Conservation (phyloP, 306 rosid species). For the Canavalia ensiformis region DNA sequence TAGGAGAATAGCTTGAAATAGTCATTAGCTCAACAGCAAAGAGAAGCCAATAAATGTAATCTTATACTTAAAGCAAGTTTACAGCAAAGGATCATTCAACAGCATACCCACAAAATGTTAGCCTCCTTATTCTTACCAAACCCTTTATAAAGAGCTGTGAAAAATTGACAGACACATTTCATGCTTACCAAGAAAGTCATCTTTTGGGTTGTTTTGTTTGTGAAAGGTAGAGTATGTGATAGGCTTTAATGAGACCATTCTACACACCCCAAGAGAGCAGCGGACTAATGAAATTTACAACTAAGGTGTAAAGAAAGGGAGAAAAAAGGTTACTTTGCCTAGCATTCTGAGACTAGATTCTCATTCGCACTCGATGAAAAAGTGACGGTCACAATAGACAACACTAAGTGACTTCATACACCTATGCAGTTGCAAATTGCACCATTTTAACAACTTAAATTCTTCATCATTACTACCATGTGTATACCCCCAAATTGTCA, state of each 20-base stretch:
- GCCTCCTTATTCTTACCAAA: background rate
- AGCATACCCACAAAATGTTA: slow-evolving; percentile 31
- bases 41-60: slow-evolving; percentile 18
- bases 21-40: slow-evolving; percentile 14
- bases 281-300: slow-evolving; percentile 4
- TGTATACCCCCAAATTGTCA: slow-evolving; percentile 2
- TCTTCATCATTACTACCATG: slow-evolving; percentile 15
- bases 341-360: slow-evolving; percentile 4
- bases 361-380: background rate
- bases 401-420: background rate
- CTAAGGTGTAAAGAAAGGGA: slow-evolving; percentile 25
- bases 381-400: background rate
- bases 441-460: slow-evolving; percentile 14
- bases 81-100: slow-evolving; percentile 30
- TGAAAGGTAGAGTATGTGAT: background rate
- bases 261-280: slow-evolving; percentile 9
- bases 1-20: slow-evolving; percentile 20
- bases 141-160: slow-evolving; percentile 2
- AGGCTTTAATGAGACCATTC: slow-evolving; percentile 19
- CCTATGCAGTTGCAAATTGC: background rate
- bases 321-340: background rate
- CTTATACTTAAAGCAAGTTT: background rate
- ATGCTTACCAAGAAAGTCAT: background rate
- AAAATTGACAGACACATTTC: background rate
- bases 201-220: background rate